Percentiles rank a stretch among this genome's conserved stretches.
These are phyloP conservation scores for Teratosphaeria nubilosa DNA, from an alignment of 2,329 filamentous ascomycete genomes.

Conservation along the genomic window DNA sequence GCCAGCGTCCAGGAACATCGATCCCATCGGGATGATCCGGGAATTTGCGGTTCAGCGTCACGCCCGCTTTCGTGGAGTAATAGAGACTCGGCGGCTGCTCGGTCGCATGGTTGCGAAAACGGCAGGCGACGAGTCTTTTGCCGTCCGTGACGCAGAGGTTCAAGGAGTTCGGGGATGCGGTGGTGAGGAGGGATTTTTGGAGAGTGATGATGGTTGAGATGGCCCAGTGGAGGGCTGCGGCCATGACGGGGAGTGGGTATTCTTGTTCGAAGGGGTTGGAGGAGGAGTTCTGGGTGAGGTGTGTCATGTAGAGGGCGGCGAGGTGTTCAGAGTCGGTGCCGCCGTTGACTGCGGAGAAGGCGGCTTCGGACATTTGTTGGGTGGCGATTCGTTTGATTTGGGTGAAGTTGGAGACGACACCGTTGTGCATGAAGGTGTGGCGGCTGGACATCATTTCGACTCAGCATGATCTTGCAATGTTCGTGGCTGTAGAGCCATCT, in stretches of 20 bases:
- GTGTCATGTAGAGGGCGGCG: constrained; percentile 41
- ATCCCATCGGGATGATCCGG: constrained; percentile 37
- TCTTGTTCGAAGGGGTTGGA: constrained; percentile 24
- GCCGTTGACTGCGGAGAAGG: constrained; percentile 40
- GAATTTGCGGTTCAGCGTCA: constrained; percentile 44
- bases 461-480: not conserved
- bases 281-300: constrained; percentile 26
- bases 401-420: constrained; percentile 38
- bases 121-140: constrained; percentile 38
- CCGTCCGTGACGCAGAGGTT: constrained; percentile 46
- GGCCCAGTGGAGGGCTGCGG: constrained; percentile 32
- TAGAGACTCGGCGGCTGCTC: constrained; percentile 45
- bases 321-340: constrained; percentile 44
- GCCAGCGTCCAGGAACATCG: constrained; percentile 24
- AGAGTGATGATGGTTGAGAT: constrained; percentile 36
- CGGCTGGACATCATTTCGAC: constrained; percentile 12
- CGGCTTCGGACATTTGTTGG: constrained; percentile 36
- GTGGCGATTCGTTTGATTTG: constrained; percentile 38
- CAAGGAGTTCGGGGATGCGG: constrained; percentile 38
- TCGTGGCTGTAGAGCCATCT: not conserved
- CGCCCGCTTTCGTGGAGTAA: constrained; percentile 38
- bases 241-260: constrained; percentile 35
- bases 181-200: constrained; percentile 32
- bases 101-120: constrained; percentile 43
- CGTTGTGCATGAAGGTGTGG: constrained; percentile 49